Evolutionary conservation across 2,329 filamentous ascomycete genomes (phyloP).

Genomic region (Sporothrix curviconia): DNA sequence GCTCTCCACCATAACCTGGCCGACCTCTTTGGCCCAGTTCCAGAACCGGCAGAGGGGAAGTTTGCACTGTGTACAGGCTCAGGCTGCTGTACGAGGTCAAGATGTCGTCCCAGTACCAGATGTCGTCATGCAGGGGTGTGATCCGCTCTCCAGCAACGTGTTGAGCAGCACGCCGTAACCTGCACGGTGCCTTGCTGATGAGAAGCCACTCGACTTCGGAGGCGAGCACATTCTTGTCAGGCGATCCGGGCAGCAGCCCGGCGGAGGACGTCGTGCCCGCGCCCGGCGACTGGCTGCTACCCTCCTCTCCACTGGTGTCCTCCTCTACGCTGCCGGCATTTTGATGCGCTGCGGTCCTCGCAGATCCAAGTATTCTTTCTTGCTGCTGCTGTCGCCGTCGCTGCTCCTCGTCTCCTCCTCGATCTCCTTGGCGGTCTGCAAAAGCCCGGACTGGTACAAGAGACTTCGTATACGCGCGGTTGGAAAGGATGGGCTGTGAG

Average conservation of each 20-base stretch:
- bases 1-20: conserved; percentile 62
- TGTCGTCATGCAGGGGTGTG: conserved; percentile 73
- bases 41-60: conserved; percentile 69
- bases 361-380: background rate
- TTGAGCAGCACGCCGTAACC: conserved; percentile 76
- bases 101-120: conserved; percentile 94
- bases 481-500: conserved; percentile 54
- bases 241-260: background rate
- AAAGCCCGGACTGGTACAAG: conserved; percentile 56
- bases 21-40: conserved; percentile 48
- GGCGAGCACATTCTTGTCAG: conserved; percentile 49
- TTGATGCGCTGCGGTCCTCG: conserved; percentile 5
- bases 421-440: conserved; percentile 27
- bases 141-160: conserved; percentile 74
- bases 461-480: conserved; percentile 54
- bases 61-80: conserved; percentile 79
- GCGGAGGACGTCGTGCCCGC: background rate
- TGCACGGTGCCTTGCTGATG: conserved; percentile 90
- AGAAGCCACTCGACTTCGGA: conserved; percentile 84
- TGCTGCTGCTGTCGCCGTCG: background rate
- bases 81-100: conserved; percentile 72
- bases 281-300: conserved; percentile 1
- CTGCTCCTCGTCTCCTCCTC: conserved; percentile 6
- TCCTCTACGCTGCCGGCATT: conserved; percentile 17
- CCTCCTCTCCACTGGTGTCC: background rate